Percentiles rank a stretch among this genome's conserved stretches.
Evolutionary conservation across 2,329 filamentous ascomycete species (phyloP).

Genomic region (Epichloe hybrida): DNA sequence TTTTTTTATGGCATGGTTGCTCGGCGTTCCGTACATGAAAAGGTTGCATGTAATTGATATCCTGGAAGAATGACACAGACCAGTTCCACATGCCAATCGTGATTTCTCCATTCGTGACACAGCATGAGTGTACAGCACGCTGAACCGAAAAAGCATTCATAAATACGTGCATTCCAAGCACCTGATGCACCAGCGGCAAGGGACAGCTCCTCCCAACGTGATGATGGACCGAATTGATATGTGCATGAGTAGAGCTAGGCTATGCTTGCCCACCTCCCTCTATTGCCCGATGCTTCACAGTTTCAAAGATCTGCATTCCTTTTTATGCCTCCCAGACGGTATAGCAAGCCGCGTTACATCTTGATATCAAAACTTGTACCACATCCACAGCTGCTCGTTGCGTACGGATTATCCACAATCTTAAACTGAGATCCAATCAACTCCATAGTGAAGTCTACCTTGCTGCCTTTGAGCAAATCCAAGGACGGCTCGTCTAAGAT

Average conservation of each 20-base stretch:
- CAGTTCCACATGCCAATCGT: slow-evolving; percentile 16
- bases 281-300: background rate
- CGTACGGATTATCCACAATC: slow-evolving; percentile 83
- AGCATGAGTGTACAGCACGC: too few relatives aligned
- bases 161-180: too few relatives aligned
- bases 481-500: slow-evolving; percentile 80
- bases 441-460: slow-evolving; percentile 92
- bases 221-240: background rate
- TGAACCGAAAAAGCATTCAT: too few relatives aligned
- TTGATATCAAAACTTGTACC: slow-evolving; percentile 97
- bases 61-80: slow-evolving; percentile 27
- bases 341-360: slow-evolving; percentile 24
- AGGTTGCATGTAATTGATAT: slow-evolving; percentile 26
- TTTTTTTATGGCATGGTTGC: slow-evolving; percentile 19
- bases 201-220: too few relatives aligned
- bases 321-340: background rate
- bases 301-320: background rate
- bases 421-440: slow-evolving; percentile 85
- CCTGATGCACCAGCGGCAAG: too few relatives aligned
- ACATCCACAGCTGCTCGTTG: slow-evolving; percentile 90
- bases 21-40: slow-evolving; percentile 27
- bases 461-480: slow-evolving; percentile 82
- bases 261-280: background rate
- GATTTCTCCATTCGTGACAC: background rate
- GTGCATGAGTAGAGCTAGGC: background rate